Evolutionary conservation across 345 rosid genomes (phyloP), one percentile per base, ranked within the genome.

Genomic region (Eucalyptus tenuipes): DNA sequence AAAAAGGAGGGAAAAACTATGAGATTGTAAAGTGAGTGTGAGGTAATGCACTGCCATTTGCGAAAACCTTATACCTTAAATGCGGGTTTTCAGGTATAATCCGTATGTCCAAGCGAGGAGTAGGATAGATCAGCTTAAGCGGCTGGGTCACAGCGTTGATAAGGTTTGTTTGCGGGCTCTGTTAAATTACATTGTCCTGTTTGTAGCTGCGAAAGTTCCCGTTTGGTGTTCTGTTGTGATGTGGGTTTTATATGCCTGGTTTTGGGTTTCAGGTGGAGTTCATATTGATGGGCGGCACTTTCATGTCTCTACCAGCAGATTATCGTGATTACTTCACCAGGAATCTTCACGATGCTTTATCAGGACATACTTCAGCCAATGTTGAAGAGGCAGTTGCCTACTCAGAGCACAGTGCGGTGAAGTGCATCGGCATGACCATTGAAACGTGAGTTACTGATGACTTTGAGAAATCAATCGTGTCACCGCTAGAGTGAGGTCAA

Each of bases 371-470:
- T 88, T 98, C 99, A 66, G 96, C 96, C 55, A 98, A 96, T 79
- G 96, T 98, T 90, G 99, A 95, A 92, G 99, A 97, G 94, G 99
- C 99, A 85, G 99, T 98, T 88, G 93, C 98, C 40, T 97, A 95
- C 90, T 98, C 99, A 27, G 99, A 98, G 93, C 99, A 98, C 90
- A 91, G 98, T 91, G 95, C 98, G 10, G 94, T 94, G 22, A 98
- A 98, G 94, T 98, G 99, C 92, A 98, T 97, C 66, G 99, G 99
- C 92, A 98, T 98, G 99, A 98, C 99, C 2, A 97, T 98, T 88
- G 99, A 98, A 92, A 97, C 99, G 99, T 98, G 93, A 95, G 97
- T 92, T 82, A 45, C 64, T 50, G 53, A 25, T 61, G 44, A 49
- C 86, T 55, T 53, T 33, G 86, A 33, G 53, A 40, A 49, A 20